Evolutionary conservation across 306 rosid species (phyloP), one percentile per base, ranked within the genome.

Genomic region (Geum urbanum): DNA sequence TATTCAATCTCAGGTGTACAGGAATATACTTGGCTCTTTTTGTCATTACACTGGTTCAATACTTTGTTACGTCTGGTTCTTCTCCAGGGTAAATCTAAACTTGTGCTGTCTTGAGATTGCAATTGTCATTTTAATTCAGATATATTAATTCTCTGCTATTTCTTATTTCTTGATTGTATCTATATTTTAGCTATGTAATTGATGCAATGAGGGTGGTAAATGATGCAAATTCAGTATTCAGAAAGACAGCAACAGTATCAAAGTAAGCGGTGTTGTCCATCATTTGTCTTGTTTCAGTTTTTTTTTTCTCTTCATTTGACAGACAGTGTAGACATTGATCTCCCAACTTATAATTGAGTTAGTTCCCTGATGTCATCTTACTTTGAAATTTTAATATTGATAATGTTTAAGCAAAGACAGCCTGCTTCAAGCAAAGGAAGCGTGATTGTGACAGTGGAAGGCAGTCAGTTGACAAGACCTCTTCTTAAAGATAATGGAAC

Each of bases 371-470:
- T 74, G 46, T 78, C 56, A 76, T 76, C 86, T 85, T 78, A 82
- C 78, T 76, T 45, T 73, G 66, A 55, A 66, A 67, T 72, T 76
- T 52, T 66, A 24, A 56, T 75, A 74, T 80, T 78, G 78, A 27
- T 68, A 78, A 78, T 83, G 92, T 80, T 90, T 79, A 87, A 89
- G 92, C 91, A 91, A 91, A 94, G 99, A 81, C 96, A 88, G 81
- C 87, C 92, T 54, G 95, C 97, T 80, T 86, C 88, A 35, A 87
- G 91, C 89, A 81, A 72, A 79, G 97, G 87, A 72, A 86, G 82
- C 64, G 73, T 76, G 73, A 37, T 78, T 67, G 66, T 80, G 79
- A 65, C 86, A 20, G 63, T 83, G 45, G 97, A 85, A 67, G 84
- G 81, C 12, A 84, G 56, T 81, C 90, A 69, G 63, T 7, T 47